These are phyloP conservation scores for Dovyalis caffra DNA, from an alignment of 345 rosid species.

Conservation along the genomic window DNA sequence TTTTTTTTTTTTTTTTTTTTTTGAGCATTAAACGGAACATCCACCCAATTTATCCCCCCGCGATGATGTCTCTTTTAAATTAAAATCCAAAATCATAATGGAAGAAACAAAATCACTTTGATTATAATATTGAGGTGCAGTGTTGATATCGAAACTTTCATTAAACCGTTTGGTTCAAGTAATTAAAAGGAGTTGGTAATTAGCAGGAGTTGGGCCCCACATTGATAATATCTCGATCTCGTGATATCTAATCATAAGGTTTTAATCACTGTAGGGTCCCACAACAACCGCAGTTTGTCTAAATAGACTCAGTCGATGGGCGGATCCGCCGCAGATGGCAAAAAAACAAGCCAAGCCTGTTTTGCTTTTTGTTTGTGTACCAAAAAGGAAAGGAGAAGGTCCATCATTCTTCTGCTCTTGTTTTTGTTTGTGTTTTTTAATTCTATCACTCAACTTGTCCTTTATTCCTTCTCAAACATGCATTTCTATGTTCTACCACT, in stretches of 20 bases:
- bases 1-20: no score
- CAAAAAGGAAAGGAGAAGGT: background rate
- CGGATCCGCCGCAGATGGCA: no score
- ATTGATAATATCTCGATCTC: no score
- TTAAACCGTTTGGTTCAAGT: background rate
- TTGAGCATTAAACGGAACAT: no score
- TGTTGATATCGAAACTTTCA: background rate
- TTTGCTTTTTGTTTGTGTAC: background rate
- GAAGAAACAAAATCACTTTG: background rate
- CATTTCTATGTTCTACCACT: background rate
- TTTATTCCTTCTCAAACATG: background rate
- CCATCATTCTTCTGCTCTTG: background rate
- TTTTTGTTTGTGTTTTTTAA: no score
- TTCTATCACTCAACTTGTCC: background rate
- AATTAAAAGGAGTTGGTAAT: background rate
- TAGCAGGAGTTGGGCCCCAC: background rate
- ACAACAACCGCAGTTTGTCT: no score
- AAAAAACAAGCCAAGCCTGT: background rate
- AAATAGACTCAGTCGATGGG: background rate
- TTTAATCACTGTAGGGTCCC: no score
- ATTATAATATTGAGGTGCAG: background rate
- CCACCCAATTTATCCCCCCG: no score
- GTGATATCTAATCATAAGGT: no score
- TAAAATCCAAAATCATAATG: background rate
- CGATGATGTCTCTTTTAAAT: no score